These are phyloP conservation scores for Antrodiella citrinella DNA, from an alignment of 768 basidiomycete species.

Conservation along the genomic window DNA sequence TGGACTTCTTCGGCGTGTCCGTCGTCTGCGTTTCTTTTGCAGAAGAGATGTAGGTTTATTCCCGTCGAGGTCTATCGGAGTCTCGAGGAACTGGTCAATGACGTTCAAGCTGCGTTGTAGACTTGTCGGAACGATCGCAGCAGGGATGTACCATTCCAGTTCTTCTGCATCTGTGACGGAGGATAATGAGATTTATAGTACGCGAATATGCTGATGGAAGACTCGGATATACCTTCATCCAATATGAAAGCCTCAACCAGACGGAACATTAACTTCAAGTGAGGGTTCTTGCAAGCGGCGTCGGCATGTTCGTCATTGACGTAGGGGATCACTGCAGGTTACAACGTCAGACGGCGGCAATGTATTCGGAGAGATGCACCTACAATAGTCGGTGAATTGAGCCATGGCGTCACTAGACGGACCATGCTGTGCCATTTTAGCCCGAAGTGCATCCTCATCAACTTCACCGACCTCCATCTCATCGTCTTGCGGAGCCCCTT, in stretches of 20 bases:
- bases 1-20: slow-evolving; percentile 42
- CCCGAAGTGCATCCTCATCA: slow-evolving; percentile 25
- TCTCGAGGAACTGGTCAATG: slow-evolving; percentile 76
- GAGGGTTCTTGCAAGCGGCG: slow-evolving; percentile 69
- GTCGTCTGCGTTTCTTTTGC: slow-evolving; percentile 47
- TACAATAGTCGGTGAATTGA: slow-evolving; percentile 73
- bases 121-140: slow-evolving; percentile 54
- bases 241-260: slow-evolving; percentile 63
- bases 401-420: slow-evolving; percentile 64
- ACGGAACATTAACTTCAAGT: slow-evolving; percentile 80
- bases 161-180: slow-evolving; percentile 49
- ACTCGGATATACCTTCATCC: slow-evolving; percentile 48
- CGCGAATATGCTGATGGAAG: background rate
- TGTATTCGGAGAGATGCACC: slow-evolving; percentile 21
- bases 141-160: slow-evolving; percentile 81
- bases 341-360: background rate
- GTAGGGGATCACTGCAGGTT: slow-evolving; percentile 61
- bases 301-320: slow-evolving; percentile 65
- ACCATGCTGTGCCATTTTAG: slow-evolving; percentile 22
- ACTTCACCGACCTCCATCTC: slow-evolving; percentile 26
- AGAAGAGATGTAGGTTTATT: slow-evolving; percentile 70
- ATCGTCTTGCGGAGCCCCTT: slow-evolving; percentile 10
- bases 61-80: slow-evolving; percentile 74
- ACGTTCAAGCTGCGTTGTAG: slow-evolving; percentile 63
- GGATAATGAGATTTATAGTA: background rate